phyloP scores from a whole-genome alignment of 768 basidiomycete genomes.

The Amyloporia xantha region DNA sequence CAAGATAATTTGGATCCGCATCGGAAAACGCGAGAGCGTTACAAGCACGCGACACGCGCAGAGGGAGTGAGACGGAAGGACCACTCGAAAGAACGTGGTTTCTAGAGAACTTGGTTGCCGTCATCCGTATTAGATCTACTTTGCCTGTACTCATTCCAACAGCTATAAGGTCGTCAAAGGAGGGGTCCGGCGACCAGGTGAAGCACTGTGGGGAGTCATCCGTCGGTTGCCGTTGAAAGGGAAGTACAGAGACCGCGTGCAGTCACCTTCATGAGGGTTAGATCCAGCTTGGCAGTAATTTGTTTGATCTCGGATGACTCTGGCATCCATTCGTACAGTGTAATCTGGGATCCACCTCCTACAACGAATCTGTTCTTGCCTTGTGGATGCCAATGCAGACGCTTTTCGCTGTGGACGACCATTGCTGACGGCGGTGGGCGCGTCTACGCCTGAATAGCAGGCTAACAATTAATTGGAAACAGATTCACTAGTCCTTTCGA shows the following conservation, averaged over 20 bases:
- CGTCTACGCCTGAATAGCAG: no score
- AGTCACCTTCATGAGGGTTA: slow-evolving; percentile 69
- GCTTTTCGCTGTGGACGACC: slow-evolving; percentile 33
- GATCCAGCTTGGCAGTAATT: slow-evolving; percentile 65
- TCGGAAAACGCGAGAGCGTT: slow-evolving; percentile 66
- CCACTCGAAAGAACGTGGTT: slow-evolving; percentile 50
- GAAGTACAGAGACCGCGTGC: background rate
- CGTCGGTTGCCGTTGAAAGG: no score
- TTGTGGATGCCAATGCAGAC: slow-evolving; percentile 77
- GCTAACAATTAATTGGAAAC: no score
- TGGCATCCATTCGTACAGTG: slow-evolving; percentile 67
- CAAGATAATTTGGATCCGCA: slow-evolving; percentile 65
- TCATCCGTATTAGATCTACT: slow-evolving; percentile 68
- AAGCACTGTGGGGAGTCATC: slow-evolving; percentile 54
- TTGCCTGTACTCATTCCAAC: slow-evolving; percentile 65
- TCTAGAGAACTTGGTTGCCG: slow-evolving; percentile 52
- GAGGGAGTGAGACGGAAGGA: slow-evolving; percentile 51
- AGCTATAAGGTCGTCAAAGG: slow-evolving; percentile 68
- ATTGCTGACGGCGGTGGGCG: no score
- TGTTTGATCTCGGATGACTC: slow-evolving; percentile 66
- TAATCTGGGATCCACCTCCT: slow-evolving; percentile 68
- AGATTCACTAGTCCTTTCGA: no score
- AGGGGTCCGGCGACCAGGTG: slow-evolving; percentile 72
- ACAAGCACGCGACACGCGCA: slow-evolving; percentile 62
- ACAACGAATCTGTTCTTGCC: slow-evolving; percentile 69